Evolutionary conservation across 345 rosid species (phyloP).

Genomic region (Linum usitatissimum): DNA sequence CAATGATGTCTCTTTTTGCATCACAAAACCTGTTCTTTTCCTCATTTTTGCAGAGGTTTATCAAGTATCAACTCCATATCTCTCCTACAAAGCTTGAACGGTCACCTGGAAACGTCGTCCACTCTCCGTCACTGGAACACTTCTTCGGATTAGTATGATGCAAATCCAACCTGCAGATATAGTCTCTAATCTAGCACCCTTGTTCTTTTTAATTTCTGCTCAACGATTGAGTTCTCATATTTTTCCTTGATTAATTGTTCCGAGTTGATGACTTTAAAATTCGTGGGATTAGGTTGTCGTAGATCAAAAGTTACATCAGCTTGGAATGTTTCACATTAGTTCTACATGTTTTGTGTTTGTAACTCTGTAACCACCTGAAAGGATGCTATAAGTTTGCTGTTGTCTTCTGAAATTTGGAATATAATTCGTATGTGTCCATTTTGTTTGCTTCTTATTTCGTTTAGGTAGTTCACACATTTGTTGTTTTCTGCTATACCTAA

Average conservation of each 20-base stretch:
- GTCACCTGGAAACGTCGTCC: constrained; percentile 61
- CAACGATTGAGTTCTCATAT: constrained; percentile 4
- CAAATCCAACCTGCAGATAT: constrained; percentile 4
- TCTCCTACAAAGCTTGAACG: constrained; percentile 50
- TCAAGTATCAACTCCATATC: constrained; percentile 79
- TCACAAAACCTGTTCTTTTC: not conserved
- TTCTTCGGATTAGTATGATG: constrained; percentile 64
- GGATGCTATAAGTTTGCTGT: not conserved
- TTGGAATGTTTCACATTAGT: constrained; percentile 8
- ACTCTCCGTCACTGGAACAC: constrained; percentile 67
- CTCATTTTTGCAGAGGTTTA: constrained; percentile 61
- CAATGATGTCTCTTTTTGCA: not conserved
- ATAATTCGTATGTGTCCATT: too few relatives aligned
- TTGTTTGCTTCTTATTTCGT: too few relatives aligned
- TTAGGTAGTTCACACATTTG: too few relatives aligned
- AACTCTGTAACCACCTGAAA: not conserved
- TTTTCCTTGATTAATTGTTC: constrained; percentile 2
- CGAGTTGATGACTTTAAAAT: constrained; percentile 20
- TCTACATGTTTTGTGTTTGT: not conserved
- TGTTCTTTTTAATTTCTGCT: constrained; percentile 2
- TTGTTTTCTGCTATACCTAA: too few relatives aligned
- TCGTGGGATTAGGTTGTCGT: constrained; percentile 21
- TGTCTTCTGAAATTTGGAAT: not conserved
- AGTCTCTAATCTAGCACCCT: constrained; percentile 6
- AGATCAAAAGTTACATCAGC: constrained; percentile 2